These are phyloP conservation scores for Fomitopsis serialis DNA, from an alignment of 768 basidiomycete species.

Conservation along the genomic window DNA sequence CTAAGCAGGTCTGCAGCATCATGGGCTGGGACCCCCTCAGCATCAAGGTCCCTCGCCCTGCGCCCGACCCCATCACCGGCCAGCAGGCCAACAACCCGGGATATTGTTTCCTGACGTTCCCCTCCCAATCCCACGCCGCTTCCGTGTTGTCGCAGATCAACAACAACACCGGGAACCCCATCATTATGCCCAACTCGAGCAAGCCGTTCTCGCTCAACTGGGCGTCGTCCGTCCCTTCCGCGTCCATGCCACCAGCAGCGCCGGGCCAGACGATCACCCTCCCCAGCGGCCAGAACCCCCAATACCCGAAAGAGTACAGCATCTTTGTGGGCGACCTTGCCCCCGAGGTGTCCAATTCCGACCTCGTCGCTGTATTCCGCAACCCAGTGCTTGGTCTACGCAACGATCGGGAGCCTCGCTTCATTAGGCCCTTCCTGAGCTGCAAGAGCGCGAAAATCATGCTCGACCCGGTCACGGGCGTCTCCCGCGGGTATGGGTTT, in stretches of 20 bases:
- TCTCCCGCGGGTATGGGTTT: slow-evolving; percentile 89
- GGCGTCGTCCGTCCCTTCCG: slow-evolving; percentile 45
- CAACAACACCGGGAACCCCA: slow-evolving; percentile 29
- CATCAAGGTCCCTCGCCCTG: slow-evolving; percentile 66
- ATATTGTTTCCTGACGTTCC: slow-evolving; percentile 86
- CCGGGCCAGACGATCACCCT: slow-evolving; percentile 29
- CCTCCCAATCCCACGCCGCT: slow-evolving; percentile 61
- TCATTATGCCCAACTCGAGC: slow-evolving; percentile 82
- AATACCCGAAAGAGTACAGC: slow-evolving; percentile 82
- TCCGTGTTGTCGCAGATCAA: slow-evolving; percentile 68
- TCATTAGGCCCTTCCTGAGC: slow-evolving; percentile 83
- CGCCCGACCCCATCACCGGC: slow-evolving; percentile 49
- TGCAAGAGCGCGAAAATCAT: slow-evolving; percentile 96
- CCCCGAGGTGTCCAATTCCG: slow-evolving; percentile 91
- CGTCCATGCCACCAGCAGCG: slow-evolving; percentile 27
- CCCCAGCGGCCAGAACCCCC: slow-evolving; percentile 37
- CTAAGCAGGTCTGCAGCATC: slow-evolving; percentile 76
- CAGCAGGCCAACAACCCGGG: slow-evolving; percentile 80
- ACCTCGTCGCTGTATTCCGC: slow-evolving; percentile 89
- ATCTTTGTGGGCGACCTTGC: slow-evolving; percentile 95
- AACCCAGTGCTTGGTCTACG: slow-evolving; percentile 83
- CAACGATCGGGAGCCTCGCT: slow-evolving; percentile 83
- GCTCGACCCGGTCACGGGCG: slow-evolving; percentile 85
- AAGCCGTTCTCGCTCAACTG: slow-evolving; percentile 81
- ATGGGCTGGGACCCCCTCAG: slow-evolving; percentile 83